Evolutionary conservation across 352 stramenopile species (phyloP), one percentile per base, ranked within the genome.

Genomic region (Globisporangium alternatum): DNA sequence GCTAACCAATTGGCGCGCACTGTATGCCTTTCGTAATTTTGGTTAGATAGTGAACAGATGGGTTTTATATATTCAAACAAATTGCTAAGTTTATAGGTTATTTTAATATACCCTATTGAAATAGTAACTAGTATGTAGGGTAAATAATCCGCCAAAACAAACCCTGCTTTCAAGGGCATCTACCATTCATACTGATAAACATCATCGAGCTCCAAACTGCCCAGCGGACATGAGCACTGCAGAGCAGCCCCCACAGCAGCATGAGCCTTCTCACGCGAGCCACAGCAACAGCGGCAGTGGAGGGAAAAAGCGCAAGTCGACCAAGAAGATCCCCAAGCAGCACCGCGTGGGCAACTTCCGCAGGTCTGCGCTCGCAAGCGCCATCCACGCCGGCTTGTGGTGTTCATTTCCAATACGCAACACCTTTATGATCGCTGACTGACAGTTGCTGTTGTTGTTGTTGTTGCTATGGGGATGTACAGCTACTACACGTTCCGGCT

Each of bases 401-500:
- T 47, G 41, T 44, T 15, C 3, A 25, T 19, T 22, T 19, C 6
- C 31, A 19, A 22, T 47, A 28, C 22, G 22, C 25, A 28, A 2
- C 25, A 28, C 25, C 25, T 28, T 22, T 1, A 37, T 35, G 2
- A 17, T 22, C 15, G 17, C 41, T 47, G 9, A 47, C 49, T 53
- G 17, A 49, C 13, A 58, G 9, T 37, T 19, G 5, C 33, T 59
- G 25, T 41, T 58, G 3, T 21, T 69, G 19, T n/a, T 51, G 28
- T 1, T 30, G 35, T 45, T 9, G 8, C 12, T 22, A 28, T 59
- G n/a, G 30, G 25, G 13, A 41, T 15, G 10, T 15, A 48, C 31
- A 93, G 83, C 62, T 93, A 93, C 57, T 93, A 93, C 68, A 75
- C 76, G 43, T 93, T 90, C 62, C 85, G 85, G 37, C 64, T 91